phyloP scores from a whole-genome alignment of 306 rosid species.

The Acacia melanoxylon region DNA sequence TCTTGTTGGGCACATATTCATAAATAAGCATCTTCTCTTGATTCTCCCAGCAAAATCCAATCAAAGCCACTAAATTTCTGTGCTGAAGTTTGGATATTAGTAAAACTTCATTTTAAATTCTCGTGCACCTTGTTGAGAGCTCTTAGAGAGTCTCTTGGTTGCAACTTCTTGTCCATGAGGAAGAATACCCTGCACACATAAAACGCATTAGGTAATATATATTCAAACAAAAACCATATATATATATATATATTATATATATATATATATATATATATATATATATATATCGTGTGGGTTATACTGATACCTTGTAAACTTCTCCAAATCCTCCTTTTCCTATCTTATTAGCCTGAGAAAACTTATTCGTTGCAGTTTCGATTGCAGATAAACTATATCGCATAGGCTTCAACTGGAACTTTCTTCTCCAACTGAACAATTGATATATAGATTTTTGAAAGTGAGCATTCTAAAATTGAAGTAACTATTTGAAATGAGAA shows the following conservation, averaged over 20 bases:
- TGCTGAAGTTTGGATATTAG: neutral
- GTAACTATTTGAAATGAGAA: neutral
- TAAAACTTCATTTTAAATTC: neutral
- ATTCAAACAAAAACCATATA: neutral
- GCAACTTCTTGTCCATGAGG: neutral
- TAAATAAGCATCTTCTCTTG: constrained; percentile 23
- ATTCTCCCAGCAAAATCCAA: neutral
- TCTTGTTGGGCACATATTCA: constrained; percentile 27
- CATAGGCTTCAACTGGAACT: neutral
- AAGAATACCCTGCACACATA: neutral
- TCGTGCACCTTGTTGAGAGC: neutral
- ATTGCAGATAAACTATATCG: neutral
- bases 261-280: too few species aligned
- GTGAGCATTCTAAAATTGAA: neutral
- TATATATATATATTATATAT: too few species aligned
- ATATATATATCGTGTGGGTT: neutral
- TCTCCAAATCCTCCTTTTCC: neutral
- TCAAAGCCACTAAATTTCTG: neutral
- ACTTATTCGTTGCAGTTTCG: neutral
- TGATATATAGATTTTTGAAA: neutral
- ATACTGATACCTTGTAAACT: neutral
- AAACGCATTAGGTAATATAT: too few species aligned
- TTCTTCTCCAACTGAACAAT: neutral
- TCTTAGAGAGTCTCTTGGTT: neutral
- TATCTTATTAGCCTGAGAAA: neutral